Evolutionary conservation across 257 asterid genomes (phyloP).

Genomic region (Anisodus tanguticus): DNA sequence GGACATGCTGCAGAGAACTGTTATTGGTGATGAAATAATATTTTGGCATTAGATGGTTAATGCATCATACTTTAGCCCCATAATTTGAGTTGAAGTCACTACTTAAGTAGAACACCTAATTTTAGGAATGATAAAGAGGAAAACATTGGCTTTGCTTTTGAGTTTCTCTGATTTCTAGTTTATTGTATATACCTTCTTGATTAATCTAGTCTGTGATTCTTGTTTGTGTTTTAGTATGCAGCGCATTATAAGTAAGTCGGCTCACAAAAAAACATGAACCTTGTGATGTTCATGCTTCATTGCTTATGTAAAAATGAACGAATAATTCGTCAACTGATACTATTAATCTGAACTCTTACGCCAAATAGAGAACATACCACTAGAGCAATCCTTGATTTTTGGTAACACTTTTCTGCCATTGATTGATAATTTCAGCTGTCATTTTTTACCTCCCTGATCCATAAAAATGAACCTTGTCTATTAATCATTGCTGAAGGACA

Average conservation of each 20-base stretch:
- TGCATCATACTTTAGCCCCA: background rate
- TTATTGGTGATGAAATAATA: background rate
- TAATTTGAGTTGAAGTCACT: background rate
- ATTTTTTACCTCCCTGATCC: background rate
- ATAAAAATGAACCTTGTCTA: background rate
- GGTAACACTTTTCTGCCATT: background rate
- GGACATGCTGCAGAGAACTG: background rate
- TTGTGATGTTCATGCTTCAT: background rate
- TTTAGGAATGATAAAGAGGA: background rate
- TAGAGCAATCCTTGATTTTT: background rate
- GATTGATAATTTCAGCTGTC: background rate
- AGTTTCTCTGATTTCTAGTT: no score
- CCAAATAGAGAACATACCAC: background rate
- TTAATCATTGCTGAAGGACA: background rate
- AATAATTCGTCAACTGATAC: background rate
- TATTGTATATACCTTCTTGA: background rate
- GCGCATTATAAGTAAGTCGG: background rate
- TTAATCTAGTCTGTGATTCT: background rate
- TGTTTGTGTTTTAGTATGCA: background rate
- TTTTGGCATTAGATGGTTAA: background rate
- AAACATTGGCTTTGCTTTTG: background rate
- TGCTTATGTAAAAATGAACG: background rate
- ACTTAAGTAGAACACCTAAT: background rate
- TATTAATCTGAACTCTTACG: background rate
- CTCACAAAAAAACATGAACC: background rate